Evolutionary conservation across 2,329 filamentous ascomycete species (phyloP).

Genomic region (Seiridium unicorne): DNA sequence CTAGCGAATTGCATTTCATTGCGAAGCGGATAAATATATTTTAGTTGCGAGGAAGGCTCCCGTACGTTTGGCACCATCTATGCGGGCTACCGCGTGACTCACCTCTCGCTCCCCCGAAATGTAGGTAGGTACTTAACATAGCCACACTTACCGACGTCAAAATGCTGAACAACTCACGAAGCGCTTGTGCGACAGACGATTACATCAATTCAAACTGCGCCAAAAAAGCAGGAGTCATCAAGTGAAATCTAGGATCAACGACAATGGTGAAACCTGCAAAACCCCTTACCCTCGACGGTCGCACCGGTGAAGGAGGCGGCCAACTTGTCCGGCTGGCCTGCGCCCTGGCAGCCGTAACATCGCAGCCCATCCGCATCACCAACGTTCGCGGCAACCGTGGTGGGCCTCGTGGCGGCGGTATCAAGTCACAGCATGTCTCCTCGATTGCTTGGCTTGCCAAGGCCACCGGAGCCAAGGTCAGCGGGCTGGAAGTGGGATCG

Average conservation of each 20-base stretch:
- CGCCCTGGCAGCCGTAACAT: constrained; percentile 53
- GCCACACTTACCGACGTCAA: background rate
- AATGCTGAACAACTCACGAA: background rate
- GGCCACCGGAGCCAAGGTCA: constrained; percentile 48
- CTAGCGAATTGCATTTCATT: too few relatives aligned
- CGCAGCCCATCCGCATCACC: constrained; percentile 49
- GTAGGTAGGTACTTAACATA: background rate
- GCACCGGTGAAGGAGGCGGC: constrained; percentile 60
- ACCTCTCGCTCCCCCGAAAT: background rate
- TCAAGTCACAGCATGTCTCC: constrained; percentile 60
- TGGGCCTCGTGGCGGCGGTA: constrained; percentile 35
- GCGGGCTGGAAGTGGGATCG: constrained; percentile 51
- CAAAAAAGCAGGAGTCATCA: background rate
- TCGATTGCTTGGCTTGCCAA: constrained; percentile 53
- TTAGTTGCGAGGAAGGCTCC: too few relatives aligned
- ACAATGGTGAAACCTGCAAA: constrained; percentile 12
- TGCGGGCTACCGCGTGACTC: background rate
- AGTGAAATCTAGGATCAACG: background rate
- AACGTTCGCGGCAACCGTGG: constrained; percentile 55
- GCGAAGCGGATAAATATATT: too few relatives aligned
- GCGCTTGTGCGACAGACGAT: background rate
- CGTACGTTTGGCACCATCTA: too few relatives aligned
- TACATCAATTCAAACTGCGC: background rate
- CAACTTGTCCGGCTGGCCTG: constrained; percentile 59
- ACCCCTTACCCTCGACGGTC: constrained; percentile 49